These are phyloP conservation scores for Cajanus cajan DNA, from an alignment of 306 rosid species.

Conservation along the genomic window DNA sequence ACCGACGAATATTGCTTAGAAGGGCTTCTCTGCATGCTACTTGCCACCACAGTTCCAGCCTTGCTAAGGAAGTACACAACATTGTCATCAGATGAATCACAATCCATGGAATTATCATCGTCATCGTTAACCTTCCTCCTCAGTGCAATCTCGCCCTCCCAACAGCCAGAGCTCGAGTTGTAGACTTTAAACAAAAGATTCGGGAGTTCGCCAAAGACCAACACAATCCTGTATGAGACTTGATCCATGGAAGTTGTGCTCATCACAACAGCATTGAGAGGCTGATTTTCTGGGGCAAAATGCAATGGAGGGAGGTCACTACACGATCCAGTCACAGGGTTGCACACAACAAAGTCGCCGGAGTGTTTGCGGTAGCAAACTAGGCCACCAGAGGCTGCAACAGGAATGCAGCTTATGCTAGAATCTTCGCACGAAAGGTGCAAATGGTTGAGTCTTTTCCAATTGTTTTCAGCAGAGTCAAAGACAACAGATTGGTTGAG, in stretches of 20 bases:
- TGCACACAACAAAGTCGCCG: conserved; percentile 61
- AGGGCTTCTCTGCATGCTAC: conserved; percentile 92
- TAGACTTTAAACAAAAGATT: conserved; percentile 59
- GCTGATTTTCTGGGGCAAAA: conserved; percentile 32
- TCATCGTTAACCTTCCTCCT: conserved; percentile 40
- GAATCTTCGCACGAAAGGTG: conserved; percentile 38
- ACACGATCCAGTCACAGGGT: conserved; percentile 68
- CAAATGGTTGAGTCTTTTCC: conserved; percentile 70
- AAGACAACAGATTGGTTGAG: conserved; percentile 62
- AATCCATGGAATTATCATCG: conserved; percentile 43
- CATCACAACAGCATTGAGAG: conserved; percentile 87
- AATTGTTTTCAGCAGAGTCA: conserved; percentile 68
- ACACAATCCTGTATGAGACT: conserved; percentile 56
- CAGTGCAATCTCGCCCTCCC: conserved; percentile 65
- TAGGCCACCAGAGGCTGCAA: conserved; percentile 85
- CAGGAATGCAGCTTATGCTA: conserved; percentile 64
- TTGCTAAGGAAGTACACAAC: conserved; percentile 84
- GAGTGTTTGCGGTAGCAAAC: conserved; percentile 65
- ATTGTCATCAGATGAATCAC: conserved; percentile 52
- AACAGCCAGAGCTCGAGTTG: conserved; percentile 49
- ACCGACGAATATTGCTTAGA: conserved; percentile 90
- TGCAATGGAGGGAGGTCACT: conserved; percentile 60
- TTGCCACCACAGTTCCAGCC: conserved; percentile 84
- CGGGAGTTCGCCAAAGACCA: conserved; percentile 76
- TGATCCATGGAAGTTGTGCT: conserved; percentile 30